Evolutionary conservation across 768 basidiomycete species (phyloP), one percentile per base, ranked within the genome.

Genomic region (Royoungia palumana): DNA sequence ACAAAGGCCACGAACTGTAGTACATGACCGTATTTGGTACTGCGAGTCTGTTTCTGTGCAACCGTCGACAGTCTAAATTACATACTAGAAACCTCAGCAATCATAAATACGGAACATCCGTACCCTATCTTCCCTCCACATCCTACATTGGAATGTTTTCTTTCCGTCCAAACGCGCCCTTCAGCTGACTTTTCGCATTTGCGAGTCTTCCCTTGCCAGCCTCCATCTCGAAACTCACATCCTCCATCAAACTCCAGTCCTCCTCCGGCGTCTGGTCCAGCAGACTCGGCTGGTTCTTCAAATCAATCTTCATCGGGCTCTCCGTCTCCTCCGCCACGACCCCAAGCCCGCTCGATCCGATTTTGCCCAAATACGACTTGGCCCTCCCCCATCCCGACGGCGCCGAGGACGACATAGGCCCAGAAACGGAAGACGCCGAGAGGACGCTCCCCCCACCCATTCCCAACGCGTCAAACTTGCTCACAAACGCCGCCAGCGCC

Each of bases 401-500:
- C 16, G 28, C 30, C n/a, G 50, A 27, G 17, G 25, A 24, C 5
- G 57, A 22, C 13, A 19, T 40, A 11, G 59, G 14, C 19, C 11
- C 49, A 14, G 52, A 21, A n/a, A 17, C 13, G 16, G 60, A 47
- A 24, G 58, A n/a, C 17, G 75, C 66, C 5, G 71, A 59, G 2
- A 74, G 59, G 16, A 65, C 49, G 6, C 59, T 53, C 13, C 70
- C 68, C 9, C 67, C 64, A 0, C 74, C 74, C 27, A 86, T 61
- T 0, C 85, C 85, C 22, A 88, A 67, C 11, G 87, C 75, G 66
- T 93, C 90, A 59, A 92, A 89, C 64, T 87, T 89, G 64, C 74
- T 75, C 38, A 93, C 90, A 57, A 93, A 93, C 6, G 87, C 78
- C 4, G 86, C 80, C 35, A 93, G 73, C 9, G 87, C 89, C 20